These are phyloP conservation scores for Astrothelium subdiscretum DNA, from an alignment of 495 filamentous ascomycete species.

Conservation along the genomic window DNA sequence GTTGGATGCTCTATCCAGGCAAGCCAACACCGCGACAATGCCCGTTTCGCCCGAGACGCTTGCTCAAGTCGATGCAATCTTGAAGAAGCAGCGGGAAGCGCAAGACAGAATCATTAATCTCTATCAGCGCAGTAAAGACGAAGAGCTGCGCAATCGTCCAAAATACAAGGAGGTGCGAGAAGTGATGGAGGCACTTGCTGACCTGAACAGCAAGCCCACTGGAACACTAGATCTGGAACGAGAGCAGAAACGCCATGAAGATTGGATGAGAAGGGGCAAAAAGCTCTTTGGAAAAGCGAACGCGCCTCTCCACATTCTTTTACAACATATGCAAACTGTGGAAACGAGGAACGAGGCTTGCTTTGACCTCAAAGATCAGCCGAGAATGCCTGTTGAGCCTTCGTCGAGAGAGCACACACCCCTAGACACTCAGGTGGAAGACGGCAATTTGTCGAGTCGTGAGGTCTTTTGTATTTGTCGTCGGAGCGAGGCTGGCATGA, in stretches of 20 bases:
- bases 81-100: constrained; percentile 92
- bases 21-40: constrained; percentile 47
- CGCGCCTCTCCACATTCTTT: constrained; percentile 87
- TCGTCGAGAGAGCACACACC: constrained; percentile 77
- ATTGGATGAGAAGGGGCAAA: constrained; percentile 98
- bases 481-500: constrained; percentile 87
- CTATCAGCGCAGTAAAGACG: constrained; percentile 61
- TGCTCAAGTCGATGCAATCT: constrained; percentile 74
- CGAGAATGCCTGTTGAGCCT: constrained; percentile 82
- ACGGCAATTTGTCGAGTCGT: constrained; percentile 41
- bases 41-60: constrained; percentile 76
- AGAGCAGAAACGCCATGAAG: constrained; percentile 90
- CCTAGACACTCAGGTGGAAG: constrained; percentile 46
- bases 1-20: constrained; percentile 75
- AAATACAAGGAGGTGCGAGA: constrained; percentile 85
- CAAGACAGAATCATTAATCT: constrained; percentile 74
- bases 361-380: constrained; percentile 86
- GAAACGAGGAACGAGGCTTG: constrained; percentile 77
- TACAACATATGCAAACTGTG: constrained; percentile 88
- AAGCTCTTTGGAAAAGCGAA: constrained; percentile 98
- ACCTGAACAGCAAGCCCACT: constrained; percentile 79
- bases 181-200: constrained; percentile 72
- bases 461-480: constrained; percentile 98
- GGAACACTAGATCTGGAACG: constrained; percentile 90
- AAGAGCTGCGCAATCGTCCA: constrained; percentile 66